Conservation (phyloP, 306 rosid species). For the Dalbergia cochinchinensis region DNA sequence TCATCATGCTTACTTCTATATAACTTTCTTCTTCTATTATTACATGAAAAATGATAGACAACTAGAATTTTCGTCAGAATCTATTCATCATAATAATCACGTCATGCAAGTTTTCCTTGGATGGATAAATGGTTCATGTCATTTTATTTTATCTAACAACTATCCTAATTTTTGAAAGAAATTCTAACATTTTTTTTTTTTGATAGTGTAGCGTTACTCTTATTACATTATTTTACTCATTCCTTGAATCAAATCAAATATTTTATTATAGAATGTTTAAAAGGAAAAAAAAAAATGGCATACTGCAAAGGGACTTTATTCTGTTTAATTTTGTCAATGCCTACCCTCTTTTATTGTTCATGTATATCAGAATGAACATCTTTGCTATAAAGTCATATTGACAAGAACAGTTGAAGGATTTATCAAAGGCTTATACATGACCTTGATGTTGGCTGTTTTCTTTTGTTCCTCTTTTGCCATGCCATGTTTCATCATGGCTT, state of each 20-base stretch:
- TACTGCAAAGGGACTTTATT: not conserved
- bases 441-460: slow-evolving; percentile 20
- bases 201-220: no score
- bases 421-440: slow-evolving; percentile 8
- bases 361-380: slow-evolving; percentile 15
- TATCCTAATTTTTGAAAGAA: no score
- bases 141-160: no score
- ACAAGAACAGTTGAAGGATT: not conserved
- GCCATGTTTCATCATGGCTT: slow-evolving; percentile 38
- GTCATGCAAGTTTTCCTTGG: no score
- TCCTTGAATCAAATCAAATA: not conserved
- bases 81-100: no score
- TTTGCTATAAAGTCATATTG: not conserved
- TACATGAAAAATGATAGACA: no score
- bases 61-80: no score
- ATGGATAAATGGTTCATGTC: no score
- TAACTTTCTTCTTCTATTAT: slow-evolving; percentile 13
- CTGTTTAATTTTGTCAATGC: not conserved
- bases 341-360: not conserved
- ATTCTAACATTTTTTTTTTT: no score
- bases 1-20: not conserved
- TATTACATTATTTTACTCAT: not conserved
- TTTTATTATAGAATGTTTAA: not conserved
- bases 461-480: slow-evolving; percentile 5
- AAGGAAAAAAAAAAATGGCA: no score